phyloP scores from a whole-genome alignment of 306 rosid species.

The Vachellia pachyceras region DNA sequence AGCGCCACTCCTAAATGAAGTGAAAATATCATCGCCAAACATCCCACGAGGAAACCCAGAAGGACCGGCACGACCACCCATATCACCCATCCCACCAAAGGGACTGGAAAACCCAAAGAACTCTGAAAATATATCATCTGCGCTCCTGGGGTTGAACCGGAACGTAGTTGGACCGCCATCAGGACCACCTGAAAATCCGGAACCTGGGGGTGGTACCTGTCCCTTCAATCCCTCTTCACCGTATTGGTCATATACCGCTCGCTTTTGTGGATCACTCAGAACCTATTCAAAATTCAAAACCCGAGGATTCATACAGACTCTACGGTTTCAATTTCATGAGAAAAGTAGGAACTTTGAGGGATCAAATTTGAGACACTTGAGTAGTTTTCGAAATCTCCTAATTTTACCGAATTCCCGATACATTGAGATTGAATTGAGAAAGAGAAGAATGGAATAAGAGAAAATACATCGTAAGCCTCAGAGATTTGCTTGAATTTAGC shows the following conservation, averaged over 20 bases:
- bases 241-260: constrained; percentile 78
- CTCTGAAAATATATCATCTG: constrained; percentile 81
- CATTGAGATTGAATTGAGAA: constrained; percentile 24
- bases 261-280: constrained; percentile 85
- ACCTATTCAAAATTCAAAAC: constrained; percentile 50
- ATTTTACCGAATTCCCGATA: too few relatives aligned
- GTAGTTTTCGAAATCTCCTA: too few relatives aligned
- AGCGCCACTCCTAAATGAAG: constrained; percentile 55
- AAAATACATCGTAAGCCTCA: constrained; percentile 74
- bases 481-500: constrained; percentile 91
- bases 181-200: constrained; percentile 43
- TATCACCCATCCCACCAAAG: constrained; percentile 71
- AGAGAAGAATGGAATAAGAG: neutral
- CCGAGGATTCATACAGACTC: neutral
- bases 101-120: constrained; percentile 65
- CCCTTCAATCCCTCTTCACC: constrained; percentile 89
- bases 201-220: constrained; percentile 63
- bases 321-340: neutral
- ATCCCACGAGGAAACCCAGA: constrained; percentile 53
- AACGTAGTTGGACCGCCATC: constrained; percentile 57
- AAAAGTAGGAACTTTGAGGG: too few relatives aligned
- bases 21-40: constrained; percentile 60
- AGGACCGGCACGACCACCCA: constrained; percentile 61
- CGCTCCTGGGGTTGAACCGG: constrained; percentile 61
- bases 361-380: too few relatives aligned